Evolutionary conservation across 768 basidiomycete genomes (phyloP), one percentile per base, ranked within the genome.

Genomic region (Serendipita vermifera): DNA sequence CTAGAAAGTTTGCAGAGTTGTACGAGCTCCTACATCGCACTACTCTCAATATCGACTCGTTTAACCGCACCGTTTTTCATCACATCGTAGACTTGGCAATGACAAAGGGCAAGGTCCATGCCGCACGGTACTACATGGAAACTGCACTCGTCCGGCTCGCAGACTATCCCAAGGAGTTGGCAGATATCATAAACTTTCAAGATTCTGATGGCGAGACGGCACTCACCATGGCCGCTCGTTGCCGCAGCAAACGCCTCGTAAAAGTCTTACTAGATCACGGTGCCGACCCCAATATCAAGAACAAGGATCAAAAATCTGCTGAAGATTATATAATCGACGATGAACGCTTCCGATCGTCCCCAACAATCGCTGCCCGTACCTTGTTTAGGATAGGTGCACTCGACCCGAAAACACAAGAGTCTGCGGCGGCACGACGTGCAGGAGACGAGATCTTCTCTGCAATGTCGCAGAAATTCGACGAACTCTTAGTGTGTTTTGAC

Each of bases 311-410:
- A 46, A 98, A 98, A 72, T 92, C 84, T 58, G 87, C 96, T 2
- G 94, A 99, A 70, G 96, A 98, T 67, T 99, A 98, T 65, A 98
- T 99, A 60, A 77, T 99, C 33, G 96, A 99, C 68, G 96, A 99
- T 66, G 96, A 98, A 68, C 81, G 93, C 46, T 97, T 97, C 72
- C 79, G 94, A 35, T 87, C 88, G 1, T 94, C 91, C 5, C 93
- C 93, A 2, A 78, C 81, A 0, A 83, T 88, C 5, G 77, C 81
- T 11, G 82, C 87, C 6, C 78, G 85, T 46, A 70, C 75, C 20
- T 29, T 61, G 11, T 51, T 51, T 51, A 22, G 46, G n/a, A 22
- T 51, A 22, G 46, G 46, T 31, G 46, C 46, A 9, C 24, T 51
- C 22, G 46, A 51, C 29, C 46, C 46, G n/a, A 51, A 31, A 0